Base-by-base conservation (phyloP, 106 monocot species). In the Dioscorea dumetorum region DNA sequence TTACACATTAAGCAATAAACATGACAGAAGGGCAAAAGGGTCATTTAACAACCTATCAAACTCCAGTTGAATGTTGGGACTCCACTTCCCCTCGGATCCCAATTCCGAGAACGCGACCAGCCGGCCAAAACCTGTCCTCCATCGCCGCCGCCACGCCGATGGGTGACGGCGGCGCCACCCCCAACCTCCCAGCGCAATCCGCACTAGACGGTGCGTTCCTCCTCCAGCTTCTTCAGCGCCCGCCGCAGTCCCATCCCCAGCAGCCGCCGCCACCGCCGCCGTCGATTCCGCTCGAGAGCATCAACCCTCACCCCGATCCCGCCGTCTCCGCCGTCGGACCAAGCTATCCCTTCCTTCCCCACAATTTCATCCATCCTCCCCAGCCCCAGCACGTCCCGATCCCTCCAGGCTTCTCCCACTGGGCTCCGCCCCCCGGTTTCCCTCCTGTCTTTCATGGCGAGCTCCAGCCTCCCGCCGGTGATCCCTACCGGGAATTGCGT, bases 181-280 rank as follows among this genome's bases (percentile, higher is more conserved):
- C 54, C 54, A 18, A 16, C 13, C 54, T 3, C 18, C 48, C 22
- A 4, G n/a, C 66, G 41, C 41, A 41, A 41, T 41, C 41, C 22
- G 4, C 64, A 13, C 65, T 71, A 12, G 69, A 70, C 58, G 90
- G 90, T 14, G 83, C 76, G 49, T 79, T 86, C 83, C 83, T 90
- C 50, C 85, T 90, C 64, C 74, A 81, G 4, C 66, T 90, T 48
- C 86, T 90, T 51, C 86, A 70, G 8, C 75, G 73, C 18, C 76
- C 77, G 12, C 50, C 71, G 10, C 74, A 68, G 5, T 35, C 77
- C 22, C 31, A 20, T 54, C 9, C 58, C 35, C 67, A 4, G 48
- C 18, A 21, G 61, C 22, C 68, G 18, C 65, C 23, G 22, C 4
- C 31, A 5, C 70, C 24, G 4, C 63, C 9, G 48, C 49, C 18